Conservation (phyloP, 208 protist species). For the Leishmania amazonensis region DNA sequence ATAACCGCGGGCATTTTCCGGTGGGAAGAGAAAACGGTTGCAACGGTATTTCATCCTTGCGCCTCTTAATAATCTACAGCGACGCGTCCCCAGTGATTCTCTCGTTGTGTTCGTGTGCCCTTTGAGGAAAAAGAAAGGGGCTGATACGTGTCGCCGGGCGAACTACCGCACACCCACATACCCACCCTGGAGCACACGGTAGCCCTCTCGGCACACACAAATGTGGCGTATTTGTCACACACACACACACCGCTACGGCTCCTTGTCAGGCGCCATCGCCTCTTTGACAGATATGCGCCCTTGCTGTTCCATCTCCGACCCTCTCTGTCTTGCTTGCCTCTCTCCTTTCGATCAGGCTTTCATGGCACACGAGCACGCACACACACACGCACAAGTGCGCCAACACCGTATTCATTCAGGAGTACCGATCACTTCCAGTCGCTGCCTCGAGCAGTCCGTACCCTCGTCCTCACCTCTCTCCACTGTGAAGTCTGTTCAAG, state of each 20-base stretch:
- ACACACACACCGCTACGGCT: neutral
- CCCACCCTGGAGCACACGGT: neutral
- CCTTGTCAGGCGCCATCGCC: neutral
- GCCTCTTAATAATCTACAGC: neutral
- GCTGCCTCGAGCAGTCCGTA: neutral
- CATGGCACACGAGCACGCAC: neutral
- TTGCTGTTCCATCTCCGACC: neutral
- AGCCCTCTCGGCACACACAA: neutral
- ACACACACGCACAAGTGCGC: neutral
- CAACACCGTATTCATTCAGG: neutral
- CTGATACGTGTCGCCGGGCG: neutral
- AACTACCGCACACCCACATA: neutral
- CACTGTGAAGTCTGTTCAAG: neutral
- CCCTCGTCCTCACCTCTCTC: neutral
- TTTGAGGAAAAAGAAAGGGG: neutral
- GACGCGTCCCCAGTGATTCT: neutral
- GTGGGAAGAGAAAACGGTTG: neutral
- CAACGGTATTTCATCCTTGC: neutral
- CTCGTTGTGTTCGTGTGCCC: neutral
- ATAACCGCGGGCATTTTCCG: neutral
- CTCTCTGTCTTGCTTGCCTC: neutral
- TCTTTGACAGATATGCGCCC: no score
- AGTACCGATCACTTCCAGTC: neutral
- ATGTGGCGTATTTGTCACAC: neutral
- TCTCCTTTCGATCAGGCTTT: neutral